Conservation (phyloP, 1,284 basidiomycete genomes). For the Tilletiaria anomala region DNA sequence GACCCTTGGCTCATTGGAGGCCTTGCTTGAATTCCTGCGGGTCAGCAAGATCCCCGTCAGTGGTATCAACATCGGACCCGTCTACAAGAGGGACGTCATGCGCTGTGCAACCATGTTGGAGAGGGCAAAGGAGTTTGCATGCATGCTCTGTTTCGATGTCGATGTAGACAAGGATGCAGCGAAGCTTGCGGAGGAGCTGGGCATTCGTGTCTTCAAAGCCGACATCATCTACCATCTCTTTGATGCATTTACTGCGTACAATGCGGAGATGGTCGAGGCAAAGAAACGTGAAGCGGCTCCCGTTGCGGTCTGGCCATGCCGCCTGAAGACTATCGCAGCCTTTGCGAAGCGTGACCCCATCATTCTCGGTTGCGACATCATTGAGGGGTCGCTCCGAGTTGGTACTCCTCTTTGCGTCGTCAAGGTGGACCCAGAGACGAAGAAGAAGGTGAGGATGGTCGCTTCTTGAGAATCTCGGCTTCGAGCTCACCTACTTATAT, state of each 20-base stretch:
- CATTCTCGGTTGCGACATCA: constrained; percentile 89
- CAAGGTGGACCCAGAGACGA: constrained; percentile 66
- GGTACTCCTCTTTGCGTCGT: constrained; percentile 94
- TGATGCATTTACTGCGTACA: constrained; percentile 94
- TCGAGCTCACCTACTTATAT: background rate
- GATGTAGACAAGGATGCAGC: constrained; percentile 78
- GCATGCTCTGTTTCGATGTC: constrained; percentile 94
- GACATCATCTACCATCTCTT: constrained; percentile 99
- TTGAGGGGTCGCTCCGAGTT: constrained; percentile 74
- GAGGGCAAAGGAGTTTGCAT: constrained; percentile 74
- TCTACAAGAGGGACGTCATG: constrained; percentile 92
- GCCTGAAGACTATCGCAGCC: constrained; percentile 75
- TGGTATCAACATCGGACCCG: constrained; percentile 94
- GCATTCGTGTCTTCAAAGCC: constrained; percentile 86
- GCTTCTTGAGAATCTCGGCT: background rate
- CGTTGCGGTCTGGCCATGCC: constrained; percentile 91
- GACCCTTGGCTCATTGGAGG: constrained; percentile 92
- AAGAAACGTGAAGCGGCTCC: constrained; percentile 82
- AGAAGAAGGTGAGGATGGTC: constrained; percentile 50
- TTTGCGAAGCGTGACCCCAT: constrained; percentile 94
- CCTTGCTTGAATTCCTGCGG: constrained; percentile 87
- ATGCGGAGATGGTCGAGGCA: constrained; percentile 79
- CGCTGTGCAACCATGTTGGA: constrained; percentile 87
- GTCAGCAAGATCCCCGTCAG: constrained; percentile 74
- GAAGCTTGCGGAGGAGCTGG: constrained; percentile 77